Evolutionary conservation across 228 moss, liverwort and hornwort genomes (phyloP).

Genomic region (Sphagnum magellanicum): DNA sequence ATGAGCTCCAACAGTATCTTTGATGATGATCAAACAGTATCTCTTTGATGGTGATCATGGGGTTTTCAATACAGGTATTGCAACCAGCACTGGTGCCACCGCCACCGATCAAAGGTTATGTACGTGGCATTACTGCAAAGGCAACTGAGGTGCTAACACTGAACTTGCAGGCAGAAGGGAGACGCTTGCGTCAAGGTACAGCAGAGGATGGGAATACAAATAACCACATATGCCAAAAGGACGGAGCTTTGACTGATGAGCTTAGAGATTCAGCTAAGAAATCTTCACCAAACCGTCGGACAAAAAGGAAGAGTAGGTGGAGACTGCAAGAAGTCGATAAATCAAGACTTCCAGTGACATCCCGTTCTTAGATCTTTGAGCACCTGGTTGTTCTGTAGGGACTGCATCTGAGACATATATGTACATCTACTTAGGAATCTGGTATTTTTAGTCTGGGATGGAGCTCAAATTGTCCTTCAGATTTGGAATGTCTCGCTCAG

Average conservation of each 20-base stretch:
- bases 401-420: slow-evolving; percentile 6
- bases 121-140: slow-evolving; percentile 66
- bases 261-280: slow-evolving; percentile 15
- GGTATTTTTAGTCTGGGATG: slow-evolving; percentile 23
- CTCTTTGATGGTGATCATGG: not conserved
- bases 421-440: slow-evolving; percentile 19
- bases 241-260: slow-evolving; percentile 13
- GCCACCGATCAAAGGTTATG: slow-evolving; percentile 62
- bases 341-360: not conserved
- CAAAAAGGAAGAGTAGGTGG: slow-evolving; percentile 28
- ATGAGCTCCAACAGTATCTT: too few species aligned
- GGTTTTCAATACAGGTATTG: slow-evolving; percentile 27
- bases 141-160: slow-evolving; percentile 49
- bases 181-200: slow-evolving; percentile 47
- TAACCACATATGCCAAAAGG: slow-evolving; percentile 6
- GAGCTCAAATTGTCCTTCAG: slow-evolving; percentile 20
- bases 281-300: slow-evolving; percentile 19
- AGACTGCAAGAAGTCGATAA: slow-evolving; percentile 23
- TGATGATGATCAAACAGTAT: too few species aligned
- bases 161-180: slow-evolving; percentile 81
- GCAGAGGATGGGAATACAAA: slow-evolving; percentile 1
- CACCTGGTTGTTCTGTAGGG: not conserved
- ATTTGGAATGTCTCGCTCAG: slow-evolving; percentile 27
- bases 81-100: slow-evolving; percentile 78
- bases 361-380: not conserved